A percentile compares a stretch with the other conserved stretches of the same genome.
These are phyloP conservation scores for Phoma herbarum DNA, from an alignment of 2,329 filamentous ascomycete species.

Conservation along the genomic window DNA sequence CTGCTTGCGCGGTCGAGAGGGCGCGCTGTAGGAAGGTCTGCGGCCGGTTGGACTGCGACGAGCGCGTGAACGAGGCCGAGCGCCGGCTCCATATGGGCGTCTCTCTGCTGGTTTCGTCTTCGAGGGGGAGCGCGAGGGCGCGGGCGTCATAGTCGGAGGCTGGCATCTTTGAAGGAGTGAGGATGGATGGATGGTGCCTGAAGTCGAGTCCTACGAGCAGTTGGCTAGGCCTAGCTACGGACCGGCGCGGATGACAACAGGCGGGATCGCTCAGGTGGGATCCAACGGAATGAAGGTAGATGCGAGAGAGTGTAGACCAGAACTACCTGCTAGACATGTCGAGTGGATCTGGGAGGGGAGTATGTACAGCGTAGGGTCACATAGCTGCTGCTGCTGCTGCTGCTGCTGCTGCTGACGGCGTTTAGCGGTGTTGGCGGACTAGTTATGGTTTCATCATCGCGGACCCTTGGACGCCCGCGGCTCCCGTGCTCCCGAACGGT, in stretches of 20 bases:
- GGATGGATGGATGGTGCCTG: background rate
- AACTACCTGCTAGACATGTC: background rate
- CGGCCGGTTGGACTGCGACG: conserved; percentile 44
- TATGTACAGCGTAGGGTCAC: background rate
- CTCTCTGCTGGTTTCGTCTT: conserved; percentile 58
- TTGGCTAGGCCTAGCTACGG: conserved; percentile 15
- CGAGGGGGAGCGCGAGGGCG: conserved; percentile 62
- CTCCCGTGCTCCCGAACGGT: background rate
- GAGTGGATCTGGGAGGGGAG: background rate
- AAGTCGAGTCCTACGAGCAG: too few species aligned
- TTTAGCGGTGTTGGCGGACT: background rate
- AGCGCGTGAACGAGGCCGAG: conserved; percentile 51
- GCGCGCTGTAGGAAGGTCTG: conserved; percentile 52
- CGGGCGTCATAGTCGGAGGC: conserved; percentile 60
- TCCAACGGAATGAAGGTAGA: background rate
- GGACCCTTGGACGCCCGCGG: background rate
- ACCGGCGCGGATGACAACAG: conserved; percentile 21
- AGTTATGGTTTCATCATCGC: conserved; percentile 1
- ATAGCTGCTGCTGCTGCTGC: too few species aligned
- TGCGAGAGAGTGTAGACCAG: background rate
- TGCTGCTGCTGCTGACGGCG: conserved; percentile 4
- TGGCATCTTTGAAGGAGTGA: conserved; percentile 36
- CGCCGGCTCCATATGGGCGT: conserved; percentile 63
- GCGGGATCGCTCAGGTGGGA: background rate
- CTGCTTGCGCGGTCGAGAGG: conserved; percentile 54